Percentiles rank a stretch among this genome's conserved stretches.
phyloP scores from a whole-genome alignment of 129 eudicot species.

The Silybum marianum region DNA sequence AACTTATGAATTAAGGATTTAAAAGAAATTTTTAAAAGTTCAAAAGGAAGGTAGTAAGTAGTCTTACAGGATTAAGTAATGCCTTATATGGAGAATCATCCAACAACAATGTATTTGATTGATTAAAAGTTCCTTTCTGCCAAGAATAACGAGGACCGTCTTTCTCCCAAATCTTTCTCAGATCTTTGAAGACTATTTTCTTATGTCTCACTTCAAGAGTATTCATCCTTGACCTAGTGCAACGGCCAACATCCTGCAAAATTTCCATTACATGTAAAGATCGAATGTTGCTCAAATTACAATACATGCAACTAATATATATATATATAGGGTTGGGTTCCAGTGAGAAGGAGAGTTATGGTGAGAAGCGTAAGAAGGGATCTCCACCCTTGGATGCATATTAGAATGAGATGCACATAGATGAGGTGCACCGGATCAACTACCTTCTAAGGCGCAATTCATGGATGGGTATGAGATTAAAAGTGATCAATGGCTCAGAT shows the following conservation, averaged over 20 bases:
- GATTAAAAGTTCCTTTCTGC: slow-evolving; percentile 71
- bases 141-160: slow-evolving; percentile 42
- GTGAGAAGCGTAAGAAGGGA: too few relatives aligned
- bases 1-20: not conserved
- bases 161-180: slow-evolving; percentile 66
- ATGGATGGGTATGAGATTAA: too few relatives aligned
- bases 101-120: slow-evolving; percentile 74
- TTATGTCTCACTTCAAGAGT: slow-evolving; percentile 62
- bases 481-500: too few relatives aligned
- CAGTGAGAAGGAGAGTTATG: too few relatives aligned
- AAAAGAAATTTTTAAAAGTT: not conserved
- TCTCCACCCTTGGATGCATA: too few relatives aligned
- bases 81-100: slow-evolving; percentile 98
- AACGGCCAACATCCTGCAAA: slow-evolving; percentile 53
- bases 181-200: slow-evolving; percentile 68
- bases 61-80: slow-evolving; percentile 80
- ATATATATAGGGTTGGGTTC: too few relatives aligned
- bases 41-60: not conserved
- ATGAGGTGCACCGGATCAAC: too few relatives aligned
- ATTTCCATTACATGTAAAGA: slow-evolving; percentile 11
- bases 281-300: slow-evolving; percentile 7
- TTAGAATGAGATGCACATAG: too few relatives aligned
- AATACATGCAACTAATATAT: not conserved
- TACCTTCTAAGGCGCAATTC: too few relatives aligned
- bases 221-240: slow-evolving; percentile 49